phyloP scores from a whole-genome alignment of 306 rosid species.

The Acacia acuminata region DNA sequence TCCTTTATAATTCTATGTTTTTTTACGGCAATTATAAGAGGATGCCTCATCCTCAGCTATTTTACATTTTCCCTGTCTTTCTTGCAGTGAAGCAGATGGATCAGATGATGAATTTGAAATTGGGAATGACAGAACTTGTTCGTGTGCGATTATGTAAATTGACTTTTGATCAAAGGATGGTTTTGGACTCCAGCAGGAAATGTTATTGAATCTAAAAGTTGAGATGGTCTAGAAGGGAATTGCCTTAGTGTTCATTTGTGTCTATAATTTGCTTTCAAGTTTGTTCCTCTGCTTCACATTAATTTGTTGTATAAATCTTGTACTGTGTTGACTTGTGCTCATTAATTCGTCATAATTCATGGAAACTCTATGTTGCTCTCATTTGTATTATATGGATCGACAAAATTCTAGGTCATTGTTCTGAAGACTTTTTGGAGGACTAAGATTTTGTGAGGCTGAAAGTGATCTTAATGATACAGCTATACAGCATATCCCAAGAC shows the following conservation, averaged over 20 bases:
- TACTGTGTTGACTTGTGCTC: slow-evolving; percentile 54
- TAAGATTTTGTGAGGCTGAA: slow-evolving; percentile 31
- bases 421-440: slow-evolving; percentile 23
- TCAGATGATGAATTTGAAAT: slow-evolving; percentile 78
- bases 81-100: slow-evolving; percentile 77
- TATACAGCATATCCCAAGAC: not conserved
- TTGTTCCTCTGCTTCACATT: slow-evolving; percentile 49
- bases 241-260: slow-evolving; percentile 44
- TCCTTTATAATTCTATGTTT: not conserved
- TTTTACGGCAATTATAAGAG: not conserved
- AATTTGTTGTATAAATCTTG: slow-evolving; percentile 53
- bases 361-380: slow-evolving; percentile 4
- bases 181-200: slow-evolving; percentile 25
- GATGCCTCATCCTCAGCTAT: not conserved
- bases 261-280: slow-evolving; percentile 70
- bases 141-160: slow-evolving; percentile 79
- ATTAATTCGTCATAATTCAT: slow-evolving; percentile 52
- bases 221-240: slow-evolving; percentile 31
- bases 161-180: slow-evolving; percentile 31
- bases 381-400: not conserved
- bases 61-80: not conserved
- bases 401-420: slow-evolving; percentile 25
- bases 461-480: not conserved
- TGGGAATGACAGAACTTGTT: slow-evolving; percentile 77
- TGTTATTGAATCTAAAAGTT: slow-evolving; percentile 32